A percentile compares a stretch with the other conserved stretches of the same genome.
Evolutionary conservation across 164 flowering plant species (phyloP).

Genomic region (Vitis amurensis): DNA sequence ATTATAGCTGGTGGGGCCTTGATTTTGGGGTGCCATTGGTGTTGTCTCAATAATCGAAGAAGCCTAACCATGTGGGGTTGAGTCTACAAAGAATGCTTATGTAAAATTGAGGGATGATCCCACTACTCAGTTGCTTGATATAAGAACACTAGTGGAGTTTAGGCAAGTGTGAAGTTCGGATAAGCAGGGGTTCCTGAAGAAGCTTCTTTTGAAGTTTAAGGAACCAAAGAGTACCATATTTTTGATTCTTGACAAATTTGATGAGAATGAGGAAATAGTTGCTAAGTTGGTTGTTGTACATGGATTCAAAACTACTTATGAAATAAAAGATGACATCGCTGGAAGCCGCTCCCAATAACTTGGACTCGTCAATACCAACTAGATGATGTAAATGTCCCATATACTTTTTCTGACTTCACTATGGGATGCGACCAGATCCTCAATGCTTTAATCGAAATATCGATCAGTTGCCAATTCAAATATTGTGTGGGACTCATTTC

Average conservation of each 20-base stretch:
- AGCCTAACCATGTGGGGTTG: constrained; percentile 78
- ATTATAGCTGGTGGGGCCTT: constrained; percentile 61
- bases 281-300: no score
- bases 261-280: no score
- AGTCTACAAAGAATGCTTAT: constrained; percentile 78
- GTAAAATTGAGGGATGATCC: constrained; percentile 62
- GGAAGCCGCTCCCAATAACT: no score
- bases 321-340: no score
- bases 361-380: no score
- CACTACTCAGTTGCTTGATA: constrained; percentile 80
- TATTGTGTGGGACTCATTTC: no score
- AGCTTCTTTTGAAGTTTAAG: constrained; percentile 77
- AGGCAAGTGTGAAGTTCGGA: constrained; percentile 78
- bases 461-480: no score
- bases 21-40: constrained; percentile 65
- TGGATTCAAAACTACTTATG: no score
- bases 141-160: constrained; percentile 58
- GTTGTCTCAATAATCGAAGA: constrained; percentile 55
- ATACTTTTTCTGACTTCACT: no score
- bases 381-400: no score
- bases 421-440: no score
- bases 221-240: constrained; percentile 85
- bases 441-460: no score
- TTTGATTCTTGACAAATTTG: constrained; percentile 73
- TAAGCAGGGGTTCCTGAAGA: constrained; percentile 83